Evolutionary conservation across 1,284 basidiomycete species (phyloP), one percentile per base, ranked within the genome.

Genomic region (Pterulicium gracile): DNA sequence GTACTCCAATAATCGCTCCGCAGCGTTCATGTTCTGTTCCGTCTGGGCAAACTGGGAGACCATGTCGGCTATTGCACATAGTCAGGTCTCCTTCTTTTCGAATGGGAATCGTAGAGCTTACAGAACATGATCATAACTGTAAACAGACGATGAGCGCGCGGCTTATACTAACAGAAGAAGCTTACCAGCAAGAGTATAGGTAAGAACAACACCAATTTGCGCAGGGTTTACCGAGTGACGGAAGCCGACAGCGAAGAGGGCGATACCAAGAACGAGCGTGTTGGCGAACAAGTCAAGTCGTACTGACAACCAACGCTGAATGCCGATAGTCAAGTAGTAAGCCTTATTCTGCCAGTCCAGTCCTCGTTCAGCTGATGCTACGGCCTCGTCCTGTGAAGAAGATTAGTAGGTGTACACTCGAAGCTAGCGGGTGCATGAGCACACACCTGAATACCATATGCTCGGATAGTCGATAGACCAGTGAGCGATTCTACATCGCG

Each of bases 341-440:
- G 88, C 88, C 39, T 83, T 67, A 58, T 88, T 87, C 57, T 89
- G 78, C 54, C 76, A 62, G 57, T 88, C 83, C 53, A 87, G 58
- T 14, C 79, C 72, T 40, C 72, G 65, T 49, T 81, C 75, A 7
- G 73, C 73, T 40, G 65, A 59, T 20, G 54, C 55, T 45, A 80
- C 58, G 51, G 81, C 75, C 4, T 34, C 27, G n/a, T n/a, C n/a
- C n/a, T n/a, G n/a, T n/a, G n/a, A n/a, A n/a, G n/a, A n/a, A n/a
- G n/a, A n/a, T n/a, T n/a, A n/a, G n/a, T n/a, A n/a, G n/a, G n/a
- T n/a, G n/a, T n/a, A n/a, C n/a, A n/a, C n/a, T n/a, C n/a, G n/a
- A n/a, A n/a, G n/a, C n/a, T n/a, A n/a, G n/a, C n/a, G n/a, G n/a
- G n/a, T n/a, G n/a, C n/a, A n/a, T n/a, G n/a, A n/a, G n/a, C 10